Base-by-base conservation (phyloP, 2,329 filamentous ascomycete species). In the Domatiomyces globalis region DNA sequence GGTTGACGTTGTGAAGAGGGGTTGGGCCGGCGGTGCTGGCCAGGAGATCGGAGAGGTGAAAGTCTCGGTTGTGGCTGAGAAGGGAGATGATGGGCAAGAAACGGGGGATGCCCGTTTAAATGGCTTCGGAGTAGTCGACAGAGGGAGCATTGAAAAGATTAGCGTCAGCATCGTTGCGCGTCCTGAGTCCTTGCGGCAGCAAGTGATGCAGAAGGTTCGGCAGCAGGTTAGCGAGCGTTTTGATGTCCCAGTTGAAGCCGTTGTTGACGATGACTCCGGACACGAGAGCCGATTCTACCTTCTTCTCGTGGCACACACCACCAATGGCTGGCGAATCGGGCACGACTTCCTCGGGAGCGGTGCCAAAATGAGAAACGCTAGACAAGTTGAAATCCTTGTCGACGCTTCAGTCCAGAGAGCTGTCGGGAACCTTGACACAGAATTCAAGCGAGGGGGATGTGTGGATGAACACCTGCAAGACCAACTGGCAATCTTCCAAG, bases 401-500 rank as follows among this genome's bases (percentile, higher is more conserved):
- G 51, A 59, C 46, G 52, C 49, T 2, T 63, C 79, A 39, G 67
- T 72, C 3, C 63, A 69, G 27, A 61, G 63, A 6, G 75, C 76
- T 3, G 66, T 71, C 2, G 60, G 64, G 1, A 66, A 71, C 8
- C 62, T 81, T 33, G 58, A 69, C 0, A 47, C 56, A 1, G 76
- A 80, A 52, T 62, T 77, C 45, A 61, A 64, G 10, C 66, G 71
- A 52, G 68, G 65, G 0, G 71, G 73, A 0, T 75, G 70, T 56
- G 71, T 79, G 3, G 78, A 81, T 57, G 69, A 72, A 59, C 68
- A 71, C 54, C 70, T 79, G 71, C 66, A 74, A 44, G 79, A 81
- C 62, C 78, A 81, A 58, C 56, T 81, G 22, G 73, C 80, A 1
- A 69, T 81, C 0, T 81, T 79, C 52, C 76, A 80, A 59, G 75